Conservation (phyloP, 2,329 filamentous ascomycete species). For the Ophiostoma ips region DNA sequence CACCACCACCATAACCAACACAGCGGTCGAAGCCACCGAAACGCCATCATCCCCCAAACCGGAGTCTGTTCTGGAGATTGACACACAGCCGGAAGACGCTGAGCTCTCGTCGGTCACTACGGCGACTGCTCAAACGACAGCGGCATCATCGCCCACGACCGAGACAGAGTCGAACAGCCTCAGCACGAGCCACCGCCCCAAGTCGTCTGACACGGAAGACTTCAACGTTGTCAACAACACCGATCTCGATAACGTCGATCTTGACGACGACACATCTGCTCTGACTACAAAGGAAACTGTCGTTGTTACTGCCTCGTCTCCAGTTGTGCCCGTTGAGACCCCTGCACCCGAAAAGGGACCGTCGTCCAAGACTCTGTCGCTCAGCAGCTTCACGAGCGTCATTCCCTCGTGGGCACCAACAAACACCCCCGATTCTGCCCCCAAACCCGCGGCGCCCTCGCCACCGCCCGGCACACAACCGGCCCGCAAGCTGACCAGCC, state of each 20-base stretch:
- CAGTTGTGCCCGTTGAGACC: not conserved
- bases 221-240: conserved; percentile 29
- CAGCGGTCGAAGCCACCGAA: conserved; percentile 16
- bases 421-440: conserved; percentile 29
- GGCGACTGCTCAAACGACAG: not conserved
- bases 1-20: conserved; percentile 18
- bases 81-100: conserved; percentile 13
- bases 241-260: conserved; percentile 46
- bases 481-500: conserved; percentile 64
- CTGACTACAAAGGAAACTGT: not conserved
- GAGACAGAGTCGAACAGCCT: not conserved
- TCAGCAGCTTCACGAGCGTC: conserved; percentile 57
- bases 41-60: not conserved
- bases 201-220: conserved; percentile 27
- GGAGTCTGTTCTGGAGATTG: conserved; percentile 10
- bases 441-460: conserved; percentile 27
- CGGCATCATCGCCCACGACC: not conserved
- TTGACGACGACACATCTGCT: conserved; percentile 41
- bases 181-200: conserved; percentile 14
- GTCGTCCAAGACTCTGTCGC: conserved; percentile 41
- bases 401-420: conserved; percentile 58
- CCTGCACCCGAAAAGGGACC: conserved; percentile 20
- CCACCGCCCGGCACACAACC: conserved; percentile 23
- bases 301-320: not conserved
- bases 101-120: not conserved